Base-by-base conservation (phyloP, 208 protist species). In the Trypanosoma platydactyli region DNA sequence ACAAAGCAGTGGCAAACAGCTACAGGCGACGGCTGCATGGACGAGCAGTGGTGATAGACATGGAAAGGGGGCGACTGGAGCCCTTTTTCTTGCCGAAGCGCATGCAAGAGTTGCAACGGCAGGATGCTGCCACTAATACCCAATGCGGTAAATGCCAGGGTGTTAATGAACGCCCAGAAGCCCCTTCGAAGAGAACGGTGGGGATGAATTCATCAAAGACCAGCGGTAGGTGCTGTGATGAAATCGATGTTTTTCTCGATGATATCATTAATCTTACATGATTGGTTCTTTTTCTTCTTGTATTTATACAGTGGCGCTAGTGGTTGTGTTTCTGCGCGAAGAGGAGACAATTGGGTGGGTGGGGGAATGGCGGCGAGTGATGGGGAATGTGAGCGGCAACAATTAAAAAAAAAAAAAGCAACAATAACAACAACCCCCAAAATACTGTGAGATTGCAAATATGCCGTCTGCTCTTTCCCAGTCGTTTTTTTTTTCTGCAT, bases 41-140 rank as follows among this genome's bases (percentile, higher is more conserved):
- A 0, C 67, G 67, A 33, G 53, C 71, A 12, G 74, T 95, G 9
- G 81, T 79, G 48, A 85, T 92, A 33, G 90, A 88, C 55, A 44
- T 73, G 52, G 90, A 94, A 77, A 68, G 77, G 6, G 90, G 90
- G 40, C 80, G 88, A n/a, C 71, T 71, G 12, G 75, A 92, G 44
- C 49, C 57, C 2, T 64, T 56, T 12, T 94, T 94, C 62, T 53
- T 91, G n/a, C 90, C 90, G 15, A 71, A 76, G 67, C 74, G 90
- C 0, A 50, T 96, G 3, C 73, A 73, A 0, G 46, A 63, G 13
- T 81, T 80, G 16, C 22, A 48, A 15, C 40, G 27, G 6, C 25
- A 46, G n/a, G 45, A 5, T 30, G 45, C 25, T 1, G 51, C 0
- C 2, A 3, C 15, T 22, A 38, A 44, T 2, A 40, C 30, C 22